Percentiles rank a stretch among this genome's conserved stretches.
Conservation (phyloP, 2,329 filamentous ascomycete genomes). For the Microcyclosporella mali region DNA sequence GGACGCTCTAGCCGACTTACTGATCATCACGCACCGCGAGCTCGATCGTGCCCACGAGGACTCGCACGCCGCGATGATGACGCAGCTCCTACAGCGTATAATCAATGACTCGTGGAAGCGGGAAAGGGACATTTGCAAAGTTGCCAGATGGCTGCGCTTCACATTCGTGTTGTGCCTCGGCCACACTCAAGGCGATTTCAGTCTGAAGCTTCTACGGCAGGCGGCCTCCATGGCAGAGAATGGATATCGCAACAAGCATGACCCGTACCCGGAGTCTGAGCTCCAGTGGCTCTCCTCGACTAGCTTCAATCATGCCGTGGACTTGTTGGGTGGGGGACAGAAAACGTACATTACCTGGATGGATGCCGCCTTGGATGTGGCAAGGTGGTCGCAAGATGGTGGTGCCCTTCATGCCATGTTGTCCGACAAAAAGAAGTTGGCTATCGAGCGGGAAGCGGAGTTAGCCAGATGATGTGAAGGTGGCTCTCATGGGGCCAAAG, state of each 20-base stretch:
- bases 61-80: conserved; percentile 14
- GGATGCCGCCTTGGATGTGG: conserved; percentile 55
- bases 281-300: conserved; percentile 69
- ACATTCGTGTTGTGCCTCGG: conserved; percentile 64
- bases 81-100: conserved; percentile 53
- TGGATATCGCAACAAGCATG: conserved; percentile 16
- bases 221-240: conserved; percentile 48
- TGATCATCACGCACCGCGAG: conserved; percentile 40
- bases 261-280: conserved; percentile 58
- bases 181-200: conserved; percentile 30
- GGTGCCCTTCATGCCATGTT: conserved; percentile 33
- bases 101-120: conserved; percentile 59
- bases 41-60: conserved; percentile 6
- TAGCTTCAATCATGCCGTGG: conserved; percentile 64
- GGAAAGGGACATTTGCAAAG: conserved; percentile 50
- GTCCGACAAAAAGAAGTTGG: conserved; percentile 30
- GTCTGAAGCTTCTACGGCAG: conserved; percentile 53
- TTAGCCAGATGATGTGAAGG: too few species aligned
- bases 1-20: conserved; percentile 43
- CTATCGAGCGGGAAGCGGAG: conserved; percentile 11
- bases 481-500: too few species aligned
- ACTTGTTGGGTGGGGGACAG: conserved; percentile 54
- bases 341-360: conserved; percentile 55
- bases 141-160: conserved; percentile 73
- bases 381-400: conserved; percentile 52